Percentiles rank a stretch among this genome's conserved stretches.
Conservation (phyloP, 1,284 basidiomycete genomes). For the Pterula multifida region DNA sequence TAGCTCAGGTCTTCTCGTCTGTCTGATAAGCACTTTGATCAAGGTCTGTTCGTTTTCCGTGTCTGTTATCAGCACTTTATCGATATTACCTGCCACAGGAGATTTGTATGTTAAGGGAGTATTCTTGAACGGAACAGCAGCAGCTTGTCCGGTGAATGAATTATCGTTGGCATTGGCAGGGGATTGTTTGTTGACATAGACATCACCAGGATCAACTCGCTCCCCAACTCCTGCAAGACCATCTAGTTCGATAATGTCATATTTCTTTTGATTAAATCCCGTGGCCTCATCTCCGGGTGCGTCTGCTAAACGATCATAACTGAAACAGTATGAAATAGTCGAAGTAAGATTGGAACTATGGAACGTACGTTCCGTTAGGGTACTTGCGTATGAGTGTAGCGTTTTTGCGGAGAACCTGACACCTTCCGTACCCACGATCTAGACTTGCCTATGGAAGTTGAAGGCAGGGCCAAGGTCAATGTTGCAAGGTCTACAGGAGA, state of each 20-base stretch:
- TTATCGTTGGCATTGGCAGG: constrained; percentile 87
- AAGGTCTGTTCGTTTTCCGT: constrained; percentile 94
- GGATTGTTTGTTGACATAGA: constrained; percentile 95
- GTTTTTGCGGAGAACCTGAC: constrained; percentile 95
- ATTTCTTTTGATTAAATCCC: constrained; percentile 70
- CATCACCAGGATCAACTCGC: constrained; percentile 84
- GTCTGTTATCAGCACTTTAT: constrained; percentile 97
- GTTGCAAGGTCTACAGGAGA: not conserved
- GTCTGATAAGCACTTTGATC: constrained; percentile 96
- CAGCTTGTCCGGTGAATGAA: constrained; percentile 68
- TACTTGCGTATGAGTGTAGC: constrained; percentile 92
- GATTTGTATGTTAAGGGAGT: constrained; percentile 87
- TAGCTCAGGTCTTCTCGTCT: constrained; percentile 91
- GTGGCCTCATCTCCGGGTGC: constrained; percentile 73
- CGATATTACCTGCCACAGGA: constrained; percentile 87
- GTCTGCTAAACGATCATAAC: constrained; percentile 90
- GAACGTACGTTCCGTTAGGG: constrained; percentile 79
- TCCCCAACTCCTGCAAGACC: constrained; percentile 94
- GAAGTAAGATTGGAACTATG: constrained; percentile 6
- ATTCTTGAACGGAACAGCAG: constrained; percentile 78
- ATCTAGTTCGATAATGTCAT: constrained; percentile 84
- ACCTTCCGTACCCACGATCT: constrained; percentile 94
- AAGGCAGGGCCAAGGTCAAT: not conserved
- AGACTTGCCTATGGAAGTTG: constrained; percentile 58
- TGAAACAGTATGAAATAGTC: constrained; percentile 17